Evolutionary conservation across 1,284 basidiomycete genomes (phyloP).

Genomic region (Marasmius sp.): DNA sequence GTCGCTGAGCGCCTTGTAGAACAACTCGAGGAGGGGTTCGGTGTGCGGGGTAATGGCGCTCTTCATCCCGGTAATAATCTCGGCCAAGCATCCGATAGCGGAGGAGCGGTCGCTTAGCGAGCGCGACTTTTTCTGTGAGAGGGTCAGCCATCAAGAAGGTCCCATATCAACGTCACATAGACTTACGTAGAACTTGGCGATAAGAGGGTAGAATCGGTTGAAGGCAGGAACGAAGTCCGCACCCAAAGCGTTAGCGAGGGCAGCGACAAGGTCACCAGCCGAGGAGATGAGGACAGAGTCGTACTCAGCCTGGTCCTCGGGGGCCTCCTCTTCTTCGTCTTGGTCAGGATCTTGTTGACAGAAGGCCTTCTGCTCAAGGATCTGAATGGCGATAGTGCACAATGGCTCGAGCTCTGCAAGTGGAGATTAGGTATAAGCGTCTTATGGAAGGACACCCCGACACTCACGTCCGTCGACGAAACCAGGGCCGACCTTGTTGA

Average conservation of each 20-base stretch:
- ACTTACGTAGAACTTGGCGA: slow-evolving; percentile 91
- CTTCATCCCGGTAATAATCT: slow-evolving; percentile 95
- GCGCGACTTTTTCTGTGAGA: slow-evolving; percentile 73
- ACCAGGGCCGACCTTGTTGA: slow-evolving; percentile 88
- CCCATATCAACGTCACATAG: background rate
- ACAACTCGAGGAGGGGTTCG: slow-evolving; percentile 79
- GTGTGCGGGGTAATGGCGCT: slow-evolving; percentile 85
- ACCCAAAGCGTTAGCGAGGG: slow-evolving; percentile 86
- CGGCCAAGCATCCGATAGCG: slow-evolving; percentile 92
- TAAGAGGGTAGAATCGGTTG: slow-evolving; percentile 83
- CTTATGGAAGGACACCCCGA: background rate
- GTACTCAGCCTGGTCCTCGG: slow-evolving; percentile 91
- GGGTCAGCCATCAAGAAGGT: background rate
- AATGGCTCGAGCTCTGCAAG: slow-evolving; percentile 74
- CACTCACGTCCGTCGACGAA: slow-evolving; percentile 73
- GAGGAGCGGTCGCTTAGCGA: slow-evolving; percentile 91
- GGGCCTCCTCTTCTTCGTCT: slow-evolving; percentile 81
- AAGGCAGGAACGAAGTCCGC: slow-evolving; percentile 87
- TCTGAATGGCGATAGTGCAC: slow-evolving; percentile 76
- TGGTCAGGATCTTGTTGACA: slow-evolving; percentile 97
- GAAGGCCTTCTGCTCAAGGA: slow-evolving; percentile 90
- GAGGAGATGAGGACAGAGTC: slow-evolving; percentile 95
- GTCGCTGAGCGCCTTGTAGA: slow-evolving; percentile 84
- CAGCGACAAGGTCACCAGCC: slow-evolving; percentile 92
- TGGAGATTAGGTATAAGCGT: slow-evolving; percentile 11